Percentiles rank a stretch among this genome's conserved stretches.
These are phyloP conservation scores for Salix suchowensis DNA, from an alignment of 345 rosid genomes.

Conservation along the genomic window DNA sequence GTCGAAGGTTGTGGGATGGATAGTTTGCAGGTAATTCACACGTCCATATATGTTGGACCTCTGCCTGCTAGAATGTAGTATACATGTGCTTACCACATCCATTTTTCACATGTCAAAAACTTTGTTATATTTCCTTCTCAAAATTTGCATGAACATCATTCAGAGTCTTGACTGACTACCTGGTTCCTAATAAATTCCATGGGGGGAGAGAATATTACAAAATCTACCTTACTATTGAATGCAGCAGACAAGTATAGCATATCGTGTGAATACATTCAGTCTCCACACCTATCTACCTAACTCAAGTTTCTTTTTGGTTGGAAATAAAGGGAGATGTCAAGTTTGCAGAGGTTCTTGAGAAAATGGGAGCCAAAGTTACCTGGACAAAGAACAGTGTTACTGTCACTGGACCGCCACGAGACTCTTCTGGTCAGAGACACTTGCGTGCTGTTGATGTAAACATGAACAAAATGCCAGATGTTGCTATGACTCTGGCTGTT, in stretches of 20 bases:
- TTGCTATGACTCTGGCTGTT: conserved; percentile 95
- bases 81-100: background rate
- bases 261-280: background rate
- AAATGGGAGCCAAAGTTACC: conserved; percentile 91
- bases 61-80: background rate
- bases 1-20: conserved; percentile 96
- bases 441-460: conserved; percentile 73
- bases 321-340: conserved; percentile 75
- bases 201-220: background rate
- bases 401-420: conserved; percentile 78
- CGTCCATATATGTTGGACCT: background rate
- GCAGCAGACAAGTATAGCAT: background rate
- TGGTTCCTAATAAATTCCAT: background rate
- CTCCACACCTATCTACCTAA: background rate
- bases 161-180: background rate
- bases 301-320: background rate
- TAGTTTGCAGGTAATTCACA: conserved; percentile 73
- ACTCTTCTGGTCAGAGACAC: conserved; percentile 65
- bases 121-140: background rate
- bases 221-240: background rate
- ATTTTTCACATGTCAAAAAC: conserved; percentile 1
- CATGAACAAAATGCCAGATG: conserved; percentile 99
- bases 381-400: conserved; percentile 94
- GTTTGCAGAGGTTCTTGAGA: conserved; percentile 91
- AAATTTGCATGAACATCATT: background rate